A percentile compares a stretch with the other conserved stretches of the same genome.
These are phyloP conservation scores for Penicillium sp. DNA, from an alignment of 2,329 filamentous ascomycete genomes.

Conservation along the genomic window DNA sequence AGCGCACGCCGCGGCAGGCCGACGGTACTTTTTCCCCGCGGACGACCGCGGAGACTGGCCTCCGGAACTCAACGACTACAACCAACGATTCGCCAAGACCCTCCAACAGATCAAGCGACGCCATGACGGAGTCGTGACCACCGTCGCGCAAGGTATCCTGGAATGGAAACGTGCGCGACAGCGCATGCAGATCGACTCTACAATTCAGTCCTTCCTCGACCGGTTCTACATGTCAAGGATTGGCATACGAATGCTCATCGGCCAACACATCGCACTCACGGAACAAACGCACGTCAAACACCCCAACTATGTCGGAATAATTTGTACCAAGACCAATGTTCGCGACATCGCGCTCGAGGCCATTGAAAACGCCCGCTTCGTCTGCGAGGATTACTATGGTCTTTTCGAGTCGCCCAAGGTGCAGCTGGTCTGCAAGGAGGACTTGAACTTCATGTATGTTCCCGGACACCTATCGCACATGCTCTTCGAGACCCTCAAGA, in stretches of 20 bases:
- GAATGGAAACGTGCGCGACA: slow-evolving; percentile 97
- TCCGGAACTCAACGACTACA: slow-evolving; percentile 90
- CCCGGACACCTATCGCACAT: slow-evolving; percentile 98
- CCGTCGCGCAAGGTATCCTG: slow-evolving; percentile 94
- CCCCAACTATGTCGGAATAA: slow-evolving; percentile 94
- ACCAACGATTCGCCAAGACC: slow-evolving; percentile 82
- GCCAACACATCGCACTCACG: slow-evolving; percentile 94
- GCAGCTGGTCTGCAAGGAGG: slow-evolving; percentile 90
- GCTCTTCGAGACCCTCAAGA: slow-evolving; percentile 99
- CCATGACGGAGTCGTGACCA: slow-evolving; percentile 96
- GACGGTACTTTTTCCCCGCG: slow-evolving; percentile 87
- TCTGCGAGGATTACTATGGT: slow-evolving; percentile 98
- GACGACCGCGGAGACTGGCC: slow-evolving; percentile 91
- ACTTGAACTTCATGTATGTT: slow-evolving; percentile 99
- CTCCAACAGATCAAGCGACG: slow-evolving; percentile 92
- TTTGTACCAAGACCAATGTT: slow-evolving; percentile 98
- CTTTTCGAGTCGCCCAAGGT: slow-evolving; percentile 96
- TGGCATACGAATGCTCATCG: slow-evolving; percentile 98
- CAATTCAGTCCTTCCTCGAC: slow-evolving; percentile 95
- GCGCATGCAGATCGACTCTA: slow-evolving; percentile 96
- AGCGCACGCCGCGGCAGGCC: slow-evolving; percentile 47
- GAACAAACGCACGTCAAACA: slow-evolving; percentile 88
- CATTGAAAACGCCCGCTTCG: slow-evolving; percentile 98
- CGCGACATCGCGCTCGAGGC: slow-evolving; percentile 92
- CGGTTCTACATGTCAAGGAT: slow-evolving; percentile 99